Conservation (phyloP, 495 filamentous ascomycete species). For the Xylaria curta region DNA sequence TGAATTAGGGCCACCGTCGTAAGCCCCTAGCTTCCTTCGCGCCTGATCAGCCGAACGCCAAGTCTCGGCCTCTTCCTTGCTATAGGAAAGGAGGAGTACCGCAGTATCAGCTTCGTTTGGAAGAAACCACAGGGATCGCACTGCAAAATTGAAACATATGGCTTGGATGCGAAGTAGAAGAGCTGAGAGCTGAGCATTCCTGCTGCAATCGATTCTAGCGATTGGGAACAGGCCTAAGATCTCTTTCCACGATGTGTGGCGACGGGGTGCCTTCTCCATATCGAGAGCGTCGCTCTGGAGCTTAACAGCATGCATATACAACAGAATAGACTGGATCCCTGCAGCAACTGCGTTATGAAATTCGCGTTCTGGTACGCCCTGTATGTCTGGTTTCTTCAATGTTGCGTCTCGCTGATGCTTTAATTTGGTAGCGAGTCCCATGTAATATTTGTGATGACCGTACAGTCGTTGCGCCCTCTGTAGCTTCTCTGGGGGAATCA, state of each 20-base stretch:
- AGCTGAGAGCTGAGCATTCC: constrained; percentile 31
- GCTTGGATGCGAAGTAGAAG: constrained; percentile 39
- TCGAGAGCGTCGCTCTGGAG: constrained; percentile 38
- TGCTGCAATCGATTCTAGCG: constrained; percentile 32
- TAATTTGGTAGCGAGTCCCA: constrained; percentile 45
- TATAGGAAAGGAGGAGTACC: constrained; percentile 25
- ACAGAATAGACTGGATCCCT: constrained; percentile 38
- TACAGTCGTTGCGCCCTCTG: constrained; percentile 33
- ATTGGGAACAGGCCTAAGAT: constrained; percentile 32
- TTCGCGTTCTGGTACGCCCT: constrained; percentile 29
- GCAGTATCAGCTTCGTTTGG: constrained; percentile 31
- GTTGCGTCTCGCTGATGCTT: constrained; percentile 55
- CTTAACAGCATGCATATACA: constrained; percentile 38
- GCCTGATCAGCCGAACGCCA: constrained; percentile 35
- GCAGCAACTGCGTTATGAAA: constrained; percentile 35
- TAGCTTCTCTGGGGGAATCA: constrained; percentile 35
- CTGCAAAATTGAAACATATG: constrained; percentile 35
- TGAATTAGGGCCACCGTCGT: constrained; percentile 31
- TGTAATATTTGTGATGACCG: constrained; percentile 36
- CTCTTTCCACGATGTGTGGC: constrained; percentile 30
- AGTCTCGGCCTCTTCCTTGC: constrained; percentile 34
- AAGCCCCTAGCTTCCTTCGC: constrained; percentile 35
- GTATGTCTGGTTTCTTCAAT: constrained; percentile 30
- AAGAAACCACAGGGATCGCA: constrained; percentile 36
- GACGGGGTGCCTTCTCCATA: constrained; percentile 33